A percentile compares a stretch with the other conserved stretches of the same genome.
Conservation (phyloP, 345 rosid species). For the Turnera subulata region DNA sequence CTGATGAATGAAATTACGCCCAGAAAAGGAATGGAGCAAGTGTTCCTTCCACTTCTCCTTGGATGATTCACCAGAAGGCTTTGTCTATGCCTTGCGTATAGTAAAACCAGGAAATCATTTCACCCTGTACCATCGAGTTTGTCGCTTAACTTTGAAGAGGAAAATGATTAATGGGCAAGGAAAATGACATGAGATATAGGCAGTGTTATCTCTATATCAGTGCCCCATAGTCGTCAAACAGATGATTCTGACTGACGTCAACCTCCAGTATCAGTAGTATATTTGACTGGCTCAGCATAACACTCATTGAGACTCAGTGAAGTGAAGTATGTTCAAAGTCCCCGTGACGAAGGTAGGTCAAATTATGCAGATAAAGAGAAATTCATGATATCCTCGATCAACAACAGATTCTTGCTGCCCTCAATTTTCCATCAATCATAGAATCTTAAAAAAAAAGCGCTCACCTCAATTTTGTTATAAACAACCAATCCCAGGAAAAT, state of each 20-base stretch:
- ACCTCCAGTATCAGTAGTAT: no score
- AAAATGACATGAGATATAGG: no score
- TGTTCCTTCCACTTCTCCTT: conserved; percentile 6
- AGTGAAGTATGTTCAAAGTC: no score
- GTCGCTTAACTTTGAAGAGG: conserved; percentile 4
- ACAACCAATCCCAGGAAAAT: not conserved
- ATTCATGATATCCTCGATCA: no score
- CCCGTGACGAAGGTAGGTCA: no score
- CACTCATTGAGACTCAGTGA: no score
- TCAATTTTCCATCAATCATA: not conserved
- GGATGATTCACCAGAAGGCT: conserved; percentile 10
- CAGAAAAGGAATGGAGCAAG: not conserved
- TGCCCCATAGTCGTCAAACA: no score
- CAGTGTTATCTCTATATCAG: no score
- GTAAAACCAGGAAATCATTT: not conserved
- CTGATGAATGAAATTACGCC: conserved; percentile 3
- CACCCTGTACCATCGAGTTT: not conserved
- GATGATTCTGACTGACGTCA: no score
- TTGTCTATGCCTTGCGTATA: not conserved
- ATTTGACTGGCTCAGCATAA: no score
- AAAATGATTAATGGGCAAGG: not conserved
- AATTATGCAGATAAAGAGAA: no score
- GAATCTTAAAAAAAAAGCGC: not conserved
- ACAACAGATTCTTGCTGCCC: not conserved
- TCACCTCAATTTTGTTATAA: not conserved